Evolutionary conservation across 805 yeast genomes (phyloP), one percentile per base, ranked within the genome.

Genomic region (Ogataea pignaliae): DNA sequence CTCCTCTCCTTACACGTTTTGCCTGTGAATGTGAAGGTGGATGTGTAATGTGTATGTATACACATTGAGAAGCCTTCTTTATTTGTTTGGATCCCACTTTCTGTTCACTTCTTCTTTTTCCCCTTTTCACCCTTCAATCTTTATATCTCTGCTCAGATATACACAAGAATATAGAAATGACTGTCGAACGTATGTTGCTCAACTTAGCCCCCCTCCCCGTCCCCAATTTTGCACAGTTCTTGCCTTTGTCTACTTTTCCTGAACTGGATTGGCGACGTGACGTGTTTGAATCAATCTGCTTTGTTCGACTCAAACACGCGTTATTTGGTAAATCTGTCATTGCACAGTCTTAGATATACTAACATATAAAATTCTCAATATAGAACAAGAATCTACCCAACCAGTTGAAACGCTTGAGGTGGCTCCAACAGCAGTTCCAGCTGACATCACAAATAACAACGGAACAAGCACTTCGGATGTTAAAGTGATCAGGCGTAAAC

Each of bases 401-500:
- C 9, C 33, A 12, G 13, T 30, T 30, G 33, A 30, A 30, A n/a
- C 13, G 14, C 14, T 10, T 30, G 33, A 13, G 9, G 33, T 13
- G 14, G 10, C 14, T 30, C 33, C 4, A 13, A 30, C 33, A 34
- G 34, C 43, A 35, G 14, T 46, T 31, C 40, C 42, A 12, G 41
- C 37, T 18, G 52, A 39, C 35, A 14, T 30, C 26, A 36, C 50
- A 16, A 42, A 21, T 7, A 21, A 21, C 26, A 21, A 21, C 26
- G 26, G 26, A 21, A 21, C 26, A 21, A 21, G 26, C 26, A 21
- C 34, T 18, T 52, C 44, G 10, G 78, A 74, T 33, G 68, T 78
- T 48, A 83, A 84, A 56, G 72, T 88, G 49, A 78, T 88, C 57
- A 82, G 84, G 55, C 83, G 95, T 56, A 88, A 88, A 63, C 79